Evolutionary conservation across 768 basidiomycete species (phyloP), one percentile per base, ranked within the genome.

Genomic region (Gymnopilus junonius): DNA sequence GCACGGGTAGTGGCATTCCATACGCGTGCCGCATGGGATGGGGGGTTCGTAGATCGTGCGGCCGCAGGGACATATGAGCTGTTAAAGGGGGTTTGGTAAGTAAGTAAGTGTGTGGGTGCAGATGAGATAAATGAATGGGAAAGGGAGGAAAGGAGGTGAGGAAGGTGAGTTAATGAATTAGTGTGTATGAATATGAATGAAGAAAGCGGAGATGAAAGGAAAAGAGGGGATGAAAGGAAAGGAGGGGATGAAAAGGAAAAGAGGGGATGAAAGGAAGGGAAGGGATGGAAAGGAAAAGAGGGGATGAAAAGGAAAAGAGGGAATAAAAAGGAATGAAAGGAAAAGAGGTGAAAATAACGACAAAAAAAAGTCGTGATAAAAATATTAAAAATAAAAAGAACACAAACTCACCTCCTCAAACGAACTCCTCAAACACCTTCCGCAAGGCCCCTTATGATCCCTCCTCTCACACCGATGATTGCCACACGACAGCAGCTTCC

Each of bases 1-100:
- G 74, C 97, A 99, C 0, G 92, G 94, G 75, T 91, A 92, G 1
- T 79, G 76, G 71, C 97, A 99, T 37, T 79, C 75, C 66, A 99
- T 87, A 27, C 76, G 78, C 0, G 92, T 95, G 15, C 93, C 94
- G 67, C 97, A 99, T 0, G 90, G 85, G 37, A 97, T 88, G 0
- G 96, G 96, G 0, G 96, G 96, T 34, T 95, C 90, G 21, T 95
- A 77, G 15, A 93, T 83, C 2, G 95, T 98, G n/a, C 87, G 83
- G 0, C 91, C 92, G 73, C 97, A 99, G 51, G 84, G 76, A 72
- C 97, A 99, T 10, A 90, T 75, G 58, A 95, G 77, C 87, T 93
- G 69, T 27, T 20, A 23, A 57, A 29, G 61, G 14, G 1, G 40
- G 15, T 27, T 67, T 20, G 6, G 12, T 7, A 35, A 6, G 34